Conservation (phyloP, 306 rosid genomes). For the Lathyrus sativus region DNA sequence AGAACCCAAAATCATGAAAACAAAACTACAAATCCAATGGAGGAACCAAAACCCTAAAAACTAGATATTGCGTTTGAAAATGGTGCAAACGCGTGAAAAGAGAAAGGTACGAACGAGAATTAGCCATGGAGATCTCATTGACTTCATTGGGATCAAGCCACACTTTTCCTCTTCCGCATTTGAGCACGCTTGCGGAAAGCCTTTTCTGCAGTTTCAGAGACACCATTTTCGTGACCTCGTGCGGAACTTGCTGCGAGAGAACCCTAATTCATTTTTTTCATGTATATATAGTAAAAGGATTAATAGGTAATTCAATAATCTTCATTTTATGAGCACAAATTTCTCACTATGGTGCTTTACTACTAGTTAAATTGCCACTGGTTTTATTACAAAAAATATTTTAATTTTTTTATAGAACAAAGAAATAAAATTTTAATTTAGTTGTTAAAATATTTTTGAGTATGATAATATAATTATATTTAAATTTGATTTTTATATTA, state of each 20-base stretch:
- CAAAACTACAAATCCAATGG: too few relatives aligned
- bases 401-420: too few relatives aligned
- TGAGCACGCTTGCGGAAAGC: slow-evolving; percentile 42
- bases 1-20: too few relatives aligned
- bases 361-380: too few relatives aligned
- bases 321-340: too few relatives aligned
- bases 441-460: too few relatives aligned
- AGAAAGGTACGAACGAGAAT: slow-evolving; percentile 39
- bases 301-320: too few relatives aligned
- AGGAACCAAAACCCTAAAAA: neutral
- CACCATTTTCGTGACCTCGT: slow-evolving; percentile 32
- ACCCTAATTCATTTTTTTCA: neutral
- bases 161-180: slow-evolving; percentile 46
- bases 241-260: neutral
- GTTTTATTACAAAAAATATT: too few relatives aligned
- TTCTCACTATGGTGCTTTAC: too few relatives aligned
- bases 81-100: neutral
- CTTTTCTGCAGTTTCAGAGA: slow-evolving; percentile 53
- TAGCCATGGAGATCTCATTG: slow-evolving; percentile 55
- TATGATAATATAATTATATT: too few relatives aligned
- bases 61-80: neutral
- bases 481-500: too few relatives aligned
- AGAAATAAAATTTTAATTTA: too few relatives aligned
- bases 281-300: neutral
- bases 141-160: slow-evolving; percentile 37